phyloP scores from a whole-genome alignment of 495 filamentous ascomycete genomes.

The Penicillium flavigenum region DNA sequence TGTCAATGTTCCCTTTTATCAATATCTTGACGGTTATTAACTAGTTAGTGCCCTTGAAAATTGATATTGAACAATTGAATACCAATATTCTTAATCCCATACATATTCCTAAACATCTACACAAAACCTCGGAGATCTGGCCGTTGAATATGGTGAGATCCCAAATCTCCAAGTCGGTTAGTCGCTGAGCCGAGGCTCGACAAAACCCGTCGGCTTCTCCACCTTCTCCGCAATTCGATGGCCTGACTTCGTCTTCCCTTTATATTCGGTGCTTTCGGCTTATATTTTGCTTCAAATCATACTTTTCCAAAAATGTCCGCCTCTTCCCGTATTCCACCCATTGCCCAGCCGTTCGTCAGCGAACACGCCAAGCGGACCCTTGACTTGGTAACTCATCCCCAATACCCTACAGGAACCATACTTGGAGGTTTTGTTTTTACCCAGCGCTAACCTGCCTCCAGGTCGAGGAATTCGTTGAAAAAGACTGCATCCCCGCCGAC shows the following conservation, averaged over 20 bases:
- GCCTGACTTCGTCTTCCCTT: constrained; percentile 16
- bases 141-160: constrained; percentile 1
- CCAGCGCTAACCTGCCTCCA: constrained; percentile 31
- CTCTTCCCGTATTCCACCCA: constrained; percentile 63
- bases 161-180: neutral
- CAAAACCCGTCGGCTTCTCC: constrained; percentile 33
- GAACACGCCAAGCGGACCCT: constrained; percentile 75
- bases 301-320: constrained; percentile 49
- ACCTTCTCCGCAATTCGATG: constrained; percentile 31
- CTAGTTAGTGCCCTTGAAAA: no score
- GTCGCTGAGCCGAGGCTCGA: constrained; percentile 25
- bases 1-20: no score
- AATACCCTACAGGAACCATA: no score
- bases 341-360: constrained; percentile 69
- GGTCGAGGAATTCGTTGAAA: constrained; percentile 95
- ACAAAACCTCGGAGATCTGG: constrained; percentile 8
- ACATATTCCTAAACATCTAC: no score
- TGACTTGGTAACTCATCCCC: constrained; percentile 50
- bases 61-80: no score
- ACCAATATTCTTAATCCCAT: no score
- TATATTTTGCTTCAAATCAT: neutral
- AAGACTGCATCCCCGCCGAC: constrained; percentile 89
- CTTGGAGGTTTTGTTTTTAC: no score
- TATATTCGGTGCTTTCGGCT: constrained; percentile 5
- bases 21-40: no score